A percentile compares a stretch with the other conserved stretches of the same genome.
Conservation (phyloP, 164 flowering plant species). For the Pachysandra terminalis region DNA sequence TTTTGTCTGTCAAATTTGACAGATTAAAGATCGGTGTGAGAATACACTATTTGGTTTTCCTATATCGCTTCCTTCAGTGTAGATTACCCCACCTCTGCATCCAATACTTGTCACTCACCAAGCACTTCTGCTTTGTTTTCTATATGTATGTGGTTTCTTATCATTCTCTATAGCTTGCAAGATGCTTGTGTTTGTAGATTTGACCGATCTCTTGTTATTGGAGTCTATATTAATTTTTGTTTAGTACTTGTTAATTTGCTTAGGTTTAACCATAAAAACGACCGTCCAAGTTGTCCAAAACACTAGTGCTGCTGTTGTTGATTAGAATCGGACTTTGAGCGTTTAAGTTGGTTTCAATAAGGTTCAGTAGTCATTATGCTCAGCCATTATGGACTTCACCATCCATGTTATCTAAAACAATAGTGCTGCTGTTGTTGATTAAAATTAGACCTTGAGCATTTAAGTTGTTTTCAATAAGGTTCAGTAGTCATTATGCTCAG, state of each 20-base stretch:
- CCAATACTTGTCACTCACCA: too few species aligned
- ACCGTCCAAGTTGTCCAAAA: not conserved
- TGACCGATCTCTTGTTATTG: not conserved
- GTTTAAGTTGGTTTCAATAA: not conserved
- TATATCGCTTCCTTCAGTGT: too few species aligned
- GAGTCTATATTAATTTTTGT: not conserved
- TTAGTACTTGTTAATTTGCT: not conserved
- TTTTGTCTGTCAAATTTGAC: too few species aligned
- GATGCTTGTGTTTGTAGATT: too few species aligned
- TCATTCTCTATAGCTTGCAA: too few species aligned
- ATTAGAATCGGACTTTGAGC: not conserved
- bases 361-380: slow-evolving; percentile 15
- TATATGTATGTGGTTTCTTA: too few species aligned
- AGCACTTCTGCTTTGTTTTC: too few species aligned
- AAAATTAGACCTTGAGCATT: not conserved
- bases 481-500: slow-evolving; percentile 14
- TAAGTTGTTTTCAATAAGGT: not conserved
- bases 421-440: not conserved
- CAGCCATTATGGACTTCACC: slow-evolving; percentile 8
- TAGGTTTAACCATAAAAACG: not conserved
- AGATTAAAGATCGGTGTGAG: too few species aligned
- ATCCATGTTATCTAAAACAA: too few species aligned
- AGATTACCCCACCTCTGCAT: too few species aligned
- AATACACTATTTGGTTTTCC: too few species aligned
- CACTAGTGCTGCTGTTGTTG: not conserved